These are phyloP conservation scores for Sporothrix brasiliensis DNA, from an alignment of 2,329 filamentous ascomycete genomes.

Conservation along the genomic window DNA sequence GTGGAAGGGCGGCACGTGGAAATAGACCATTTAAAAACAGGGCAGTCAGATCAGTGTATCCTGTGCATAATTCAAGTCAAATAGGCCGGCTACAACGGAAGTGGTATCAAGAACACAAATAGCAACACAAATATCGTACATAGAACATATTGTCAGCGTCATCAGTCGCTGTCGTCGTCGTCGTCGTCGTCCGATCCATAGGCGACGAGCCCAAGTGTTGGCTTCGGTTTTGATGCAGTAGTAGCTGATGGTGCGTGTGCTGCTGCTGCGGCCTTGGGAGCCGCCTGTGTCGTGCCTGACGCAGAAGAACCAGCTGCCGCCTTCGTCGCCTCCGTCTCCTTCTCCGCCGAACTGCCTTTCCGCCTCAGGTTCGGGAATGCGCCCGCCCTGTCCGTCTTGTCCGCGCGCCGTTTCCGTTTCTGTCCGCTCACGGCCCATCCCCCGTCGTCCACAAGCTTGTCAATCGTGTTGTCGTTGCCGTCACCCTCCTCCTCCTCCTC, in stretches of 20 bases:
- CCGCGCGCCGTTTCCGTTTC: constrained; percentile 36
- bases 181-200: constrained; percentile 60
- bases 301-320: neutral
- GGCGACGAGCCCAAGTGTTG: constrained; percentile 52
- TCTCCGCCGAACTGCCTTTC: constrained; percentile 4
- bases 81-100: neutral
- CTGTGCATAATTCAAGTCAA: neutral
- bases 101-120: constrained; percentile 10
- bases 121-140: constrained; percentile 5
- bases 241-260: neutral
- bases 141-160: neutral
- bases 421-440: constrained; percentile 29
- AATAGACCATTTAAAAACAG: neutral
- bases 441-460: constrained; percentile 12
- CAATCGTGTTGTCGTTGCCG: constrained; percentile 24
- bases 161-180: constrained; percentile 11
- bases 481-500: constrained; percentile 30
- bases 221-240: constrained; percentile 35
- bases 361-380: constrained; percentile 37
- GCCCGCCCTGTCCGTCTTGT: neutral
- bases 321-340: constrained; percentile 38
- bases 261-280: constrained; percentile 34
- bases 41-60: neutral
- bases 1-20: neutral
- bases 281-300: constrained; percentile 32